Percentiles rank a stretch among this genome's conserved stretches.
Conservation (phyloP, 2,329 filamentous ascomycete genomes). For the Thielaviopsis cerberus region DNA sequence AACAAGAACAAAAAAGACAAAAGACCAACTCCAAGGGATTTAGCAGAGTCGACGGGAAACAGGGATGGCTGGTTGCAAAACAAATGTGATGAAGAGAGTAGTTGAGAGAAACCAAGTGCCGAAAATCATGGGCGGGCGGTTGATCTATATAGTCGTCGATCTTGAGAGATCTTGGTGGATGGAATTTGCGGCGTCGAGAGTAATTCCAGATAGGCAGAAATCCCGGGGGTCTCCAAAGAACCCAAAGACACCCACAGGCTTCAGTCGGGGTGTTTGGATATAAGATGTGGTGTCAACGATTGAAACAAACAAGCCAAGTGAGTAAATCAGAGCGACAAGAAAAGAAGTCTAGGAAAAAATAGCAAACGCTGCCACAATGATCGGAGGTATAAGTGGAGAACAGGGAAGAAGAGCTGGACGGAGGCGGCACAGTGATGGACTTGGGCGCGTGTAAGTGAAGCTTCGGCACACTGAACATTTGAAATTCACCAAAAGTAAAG, state of each 20-base stretch:
- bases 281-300: conserved; percentile 6
- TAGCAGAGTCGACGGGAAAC: not conserved
- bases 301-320: conserved; percentile 5
- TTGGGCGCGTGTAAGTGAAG: conserved; percentile 5
- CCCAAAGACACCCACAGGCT: not conserved
- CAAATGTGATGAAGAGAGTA: not conserved
- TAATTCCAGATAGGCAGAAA: not conserved
- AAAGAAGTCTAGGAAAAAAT: conserved; percentile 14
- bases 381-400: not conserved
- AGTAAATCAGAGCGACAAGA: conserved; percentile 15
- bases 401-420: conserved; percentile 7
- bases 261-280: not conserved
- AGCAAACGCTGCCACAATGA: conserved; percentile 6
- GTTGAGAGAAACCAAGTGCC: conserved; percentile 4
- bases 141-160: not conserved
- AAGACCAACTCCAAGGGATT: not conserved
- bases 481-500: not conserved
- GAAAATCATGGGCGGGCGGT: not conserved
- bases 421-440: conserved; percentile 9
- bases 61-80: not conserved
- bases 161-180: not conserved
- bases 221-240: not conserved
- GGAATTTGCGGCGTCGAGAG: not conserved
- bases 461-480: not conserved
- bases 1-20: conserved; percentile 9